Percentiles rank a stretch among this genome's conserved stretches.
phyloP scores from a whole-genome alignment of 2,329 filamentous ascomycete genomes.

The Calonectria pteridis region DNA sequence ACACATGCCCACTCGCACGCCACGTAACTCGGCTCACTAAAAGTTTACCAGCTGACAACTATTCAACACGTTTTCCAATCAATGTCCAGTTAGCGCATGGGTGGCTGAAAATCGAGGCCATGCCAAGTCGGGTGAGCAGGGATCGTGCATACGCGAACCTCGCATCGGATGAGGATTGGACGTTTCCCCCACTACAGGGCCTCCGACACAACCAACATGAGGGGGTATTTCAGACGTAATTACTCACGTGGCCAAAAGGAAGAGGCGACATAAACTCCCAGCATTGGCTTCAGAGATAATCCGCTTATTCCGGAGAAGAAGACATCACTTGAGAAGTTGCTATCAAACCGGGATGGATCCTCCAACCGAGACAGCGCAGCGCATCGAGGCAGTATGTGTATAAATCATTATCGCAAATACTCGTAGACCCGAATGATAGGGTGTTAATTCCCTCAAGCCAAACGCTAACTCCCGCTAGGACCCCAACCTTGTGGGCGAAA shows the following conservation, averaged over 20 bases:
- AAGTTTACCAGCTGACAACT: background rate
- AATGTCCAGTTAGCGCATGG: background rate
- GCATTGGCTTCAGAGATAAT: background rate
- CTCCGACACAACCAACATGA: background rate
- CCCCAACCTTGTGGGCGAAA: background rate
- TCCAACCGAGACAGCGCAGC: background rate
- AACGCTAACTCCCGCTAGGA: background rate
- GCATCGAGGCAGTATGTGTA: constrained; percentile 12
- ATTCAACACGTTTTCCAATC: background rate
- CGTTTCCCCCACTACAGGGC: background rate
- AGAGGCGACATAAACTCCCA: background rate
- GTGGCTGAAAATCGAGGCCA: background rate
- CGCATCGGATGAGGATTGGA: constrained; percentile 3
- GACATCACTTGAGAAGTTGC: background rate
- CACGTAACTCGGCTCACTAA: background rate
- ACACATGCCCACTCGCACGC: too few relatives aligned
- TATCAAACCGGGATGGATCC: background rate
- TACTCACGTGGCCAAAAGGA: background rate
- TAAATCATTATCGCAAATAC: too few relatives aligned
- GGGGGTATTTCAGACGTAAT: background rate
- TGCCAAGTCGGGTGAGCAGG: background rate
- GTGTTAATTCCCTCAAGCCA: background rate
- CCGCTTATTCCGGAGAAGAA: background rate
- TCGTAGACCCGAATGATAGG: too few relatives aligned
- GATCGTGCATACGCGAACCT: constrained; percentile 18